These are phyloP conservation scores for Rhodotorula sp. DNA, from an alignment of 1,284 basidiomycete species.

Conservation along the genomic window DNA sequence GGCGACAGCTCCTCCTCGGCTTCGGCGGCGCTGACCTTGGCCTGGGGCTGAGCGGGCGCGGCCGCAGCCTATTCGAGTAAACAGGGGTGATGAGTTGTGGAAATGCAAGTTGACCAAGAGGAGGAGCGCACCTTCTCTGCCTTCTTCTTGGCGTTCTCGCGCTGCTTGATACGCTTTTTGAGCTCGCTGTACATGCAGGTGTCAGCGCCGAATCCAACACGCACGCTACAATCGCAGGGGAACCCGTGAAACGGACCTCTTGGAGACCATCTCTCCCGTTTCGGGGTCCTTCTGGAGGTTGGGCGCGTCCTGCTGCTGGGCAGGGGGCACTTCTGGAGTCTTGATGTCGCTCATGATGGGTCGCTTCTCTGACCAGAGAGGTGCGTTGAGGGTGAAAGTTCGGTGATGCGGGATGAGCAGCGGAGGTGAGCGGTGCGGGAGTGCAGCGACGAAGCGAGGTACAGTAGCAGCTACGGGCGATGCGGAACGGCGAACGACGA, in stretches of 20 bases:
- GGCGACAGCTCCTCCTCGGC: slow-evolving; percentile 74
- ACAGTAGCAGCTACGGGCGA: background rate
- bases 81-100: background rate
- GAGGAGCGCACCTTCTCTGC: slow-evolving; percentile 59
- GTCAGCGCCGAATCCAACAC: slow-evolving; percentile 14
- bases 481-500: background rate
- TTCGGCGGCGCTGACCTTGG: slow-evolving; percentile 54
- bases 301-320: slow-evolving; percentile 20
- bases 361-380: background rate
- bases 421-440: background rate
- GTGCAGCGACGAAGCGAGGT: too few relatives aligned
- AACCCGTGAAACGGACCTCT: slow-evolving; percentile 64
- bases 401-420: background rate
- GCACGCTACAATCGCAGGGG: background rate
- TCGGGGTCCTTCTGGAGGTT: slow-evolving; percentile 62
- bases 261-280: slow-evolving; percentile 92
- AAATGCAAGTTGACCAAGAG: background rate
- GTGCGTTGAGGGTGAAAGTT: background rate
- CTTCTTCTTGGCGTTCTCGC: slow-evolving; percentile 80
- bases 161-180: slow-evolving; percentile 82
- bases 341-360: slow-evolving; percentile 16
- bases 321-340: slow-evolving; percentile 16
- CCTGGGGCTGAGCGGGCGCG: slow-evolving; percentile 46
- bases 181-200: slow-evolving; percentile 65
- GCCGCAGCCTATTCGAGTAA: slow-evolving; percentile 45